Percentiles rank a stretch among this genome's conserved stretches.
Conservation (phyloP, 2,329 filamentous ascomycete species). For the Phialocephala sp. region DNA sequence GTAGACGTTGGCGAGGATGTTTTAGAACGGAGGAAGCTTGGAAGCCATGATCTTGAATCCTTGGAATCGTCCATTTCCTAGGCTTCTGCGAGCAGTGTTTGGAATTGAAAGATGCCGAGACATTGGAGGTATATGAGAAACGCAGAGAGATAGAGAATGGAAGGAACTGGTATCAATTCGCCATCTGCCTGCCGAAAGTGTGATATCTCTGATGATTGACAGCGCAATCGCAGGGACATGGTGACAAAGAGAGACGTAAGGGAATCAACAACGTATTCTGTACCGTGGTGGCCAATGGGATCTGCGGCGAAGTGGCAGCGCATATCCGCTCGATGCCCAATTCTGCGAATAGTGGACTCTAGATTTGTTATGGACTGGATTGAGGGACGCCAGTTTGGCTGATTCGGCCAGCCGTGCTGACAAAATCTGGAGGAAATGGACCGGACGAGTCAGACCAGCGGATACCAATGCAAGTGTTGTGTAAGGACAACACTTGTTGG, state of each 20-base stretch:
- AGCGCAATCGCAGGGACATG: constrained; percentile 14
- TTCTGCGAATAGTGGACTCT: constrained; percentile 13
- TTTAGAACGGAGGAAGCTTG: constrained; percentile 35
- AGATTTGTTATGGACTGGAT: constrained; percentile 16
- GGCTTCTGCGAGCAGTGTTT: neutral
- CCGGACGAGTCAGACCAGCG: constrained; percentile 6
- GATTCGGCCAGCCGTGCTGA: constrained; percentile 3
- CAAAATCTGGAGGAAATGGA: neutral
- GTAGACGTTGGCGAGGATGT: constrained; percentile 30
- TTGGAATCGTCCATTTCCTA: constrained; percentile 32
- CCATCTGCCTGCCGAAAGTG: constrained; percentile 16
- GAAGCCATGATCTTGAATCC: constrained; percentile 39
- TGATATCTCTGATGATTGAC: constrained; percentile 18
- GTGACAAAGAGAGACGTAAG: constrained; percentile 23
- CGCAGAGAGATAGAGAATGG: neutral
- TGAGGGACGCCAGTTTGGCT: neutral
- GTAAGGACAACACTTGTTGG: constrained; percentile 8
- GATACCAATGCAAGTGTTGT: constrained; percentile 5
- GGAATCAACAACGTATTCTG: constrained; percentile 21
- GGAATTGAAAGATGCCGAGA: constrained; percentile 12
- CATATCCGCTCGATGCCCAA: neutral
- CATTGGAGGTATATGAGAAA: constrained; percentile 19
- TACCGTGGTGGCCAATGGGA: constrained; percentile 15
- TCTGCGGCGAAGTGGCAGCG: constrained; percentile 7
- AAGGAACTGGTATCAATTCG: constrained; percentile 10